Evolutionary conservation across 192 early-diverging fungal genomes (phyloP), one percentile per base, ranked within the genome.

Genomic region (Entomortierella parvispora): DNA sequence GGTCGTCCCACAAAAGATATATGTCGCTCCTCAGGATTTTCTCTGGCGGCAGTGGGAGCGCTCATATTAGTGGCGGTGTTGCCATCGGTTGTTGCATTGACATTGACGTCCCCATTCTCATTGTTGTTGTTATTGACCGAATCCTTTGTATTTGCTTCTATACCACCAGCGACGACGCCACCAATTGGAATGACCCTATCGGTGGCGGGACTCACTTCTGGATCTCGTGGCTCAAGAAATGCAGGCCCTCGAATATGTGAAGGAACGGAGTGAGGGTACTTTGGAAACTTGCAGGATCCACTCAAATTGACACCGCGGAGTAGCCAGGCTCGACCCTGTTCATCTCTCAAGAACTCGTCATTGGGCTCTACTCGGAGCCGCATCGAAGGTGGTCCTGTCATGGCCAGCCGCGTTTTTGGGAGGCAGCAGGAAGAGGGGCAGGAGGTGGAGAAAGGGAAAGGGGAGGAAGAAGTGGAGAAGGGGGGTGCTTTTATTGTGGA

Each of bases 1-100:
- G 93, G 93, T 20, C 92, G 58, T 6, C 91, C 91, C 31, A 94
- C 80, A 77, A 93, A 93, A 14, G 81, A 89, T 9, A 94, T 89
- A 17, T 80, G 22, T 2, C 59, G 58, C 3, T 64, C 42, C 0
- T 47, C 46, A 1, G 47, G 40, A 2, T 34, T 33, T 18, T 40
- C 18, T 18, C 5, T 32, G 4, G 15, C 20, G 12, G 32, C 42
- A 9, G 8, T 49, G n/a, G 23, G 15, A 18, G 48, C 48, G 37
- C 26, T n/a, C n/a, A n/a, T n/a, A n/a, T n/a, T n/a, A n/a, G n/a
- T n/a, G n/a, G n/a, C n/a, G n/a, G n/a, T n/a, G n/a, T n/a, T n/a
- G n/a, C 2, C 51, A 28, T 25, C 51, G 28, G 22, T 28, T 26
- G 9, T 52, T 22, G 2, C 51, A 56, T 56, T 56, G 18, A 40